Percentiles rank a stretch among this genome's conserved stretches.
Evolutionary conservation across 768 basidiomycete genomes (phyloP).

Genomic region (Suillus alpinus): DNA sequence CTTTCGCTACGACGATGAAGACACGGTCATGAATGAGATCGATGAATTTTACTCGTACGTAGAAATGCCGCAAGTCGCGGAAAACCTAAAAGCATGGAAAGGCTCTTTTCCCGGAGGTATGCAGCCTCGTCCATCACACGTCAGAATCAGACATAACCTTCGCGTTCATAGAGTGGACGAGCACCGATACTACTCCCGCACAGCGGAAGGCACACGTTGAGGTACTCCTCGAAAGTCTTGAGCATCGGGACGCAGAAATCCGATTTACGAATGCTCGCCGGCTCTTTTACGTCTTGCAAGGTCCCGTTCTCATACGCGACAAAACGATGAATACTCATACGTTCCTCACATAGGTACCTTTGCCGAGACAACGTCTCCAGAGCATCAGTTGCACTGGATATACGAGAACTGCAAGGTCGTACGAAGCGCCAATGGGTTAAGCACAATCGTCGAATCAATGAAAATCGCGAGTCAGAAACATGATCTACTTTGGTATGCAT

Average conservation of each 20-base stretch:
- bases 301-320: slow-evolving; percentile 34
- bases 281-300: slow-evolving; percentile 91
- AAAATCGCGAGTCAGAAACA: slow-evolving; percentile 89
- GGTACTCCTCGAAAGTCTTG: slow-evolving; percentile 79
- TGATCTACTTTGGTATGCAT: slow-evolving; percentile 68
- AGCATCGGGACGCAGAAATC: slow-evolving; percentile 80
- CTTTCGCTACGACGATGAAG: slow-evolving; percentile 94
- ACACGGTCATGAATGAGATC: slow-evolving; percentile 93
- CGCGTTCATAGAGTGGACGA: slow-evolving; percentile 71
- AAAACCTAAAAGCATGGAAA: slow-evolving; percentile 86
- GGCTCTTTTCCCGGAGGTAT: slow-evolving; percentile 77
- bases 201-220: slow-evolving; percentile 75
- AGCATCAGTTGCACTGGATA: slow-evolving; percentile 95
- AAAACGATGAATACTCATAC: slow-evolving; percentile 9
- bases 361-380: slow-evolving; percentile 85
- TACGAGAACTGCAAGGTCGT: slow-evolving; percentile 91
- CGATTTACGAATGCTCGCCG: slow-evolving; percentile 85
- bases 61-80: slow-evolving; percentile 87
- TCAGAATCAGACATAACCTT: slow-evolving; percentile 4
- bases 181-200: slow-evolving; percentile 45
- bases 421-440: slow-evolving; percentile 78
- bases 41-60: slow-evolving; percentile 98
- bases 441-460: slow-evolving; percentile 80
- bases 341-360: slow-evolving; percentile 64
- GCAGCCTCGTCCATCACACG: slow-evolving; percentile 16